Evolutionary conservation across 1,139 yeast species (phyloP), one percentile per base, ranked within the genome.

Genomic region (Taphrina pruni): DNA sequence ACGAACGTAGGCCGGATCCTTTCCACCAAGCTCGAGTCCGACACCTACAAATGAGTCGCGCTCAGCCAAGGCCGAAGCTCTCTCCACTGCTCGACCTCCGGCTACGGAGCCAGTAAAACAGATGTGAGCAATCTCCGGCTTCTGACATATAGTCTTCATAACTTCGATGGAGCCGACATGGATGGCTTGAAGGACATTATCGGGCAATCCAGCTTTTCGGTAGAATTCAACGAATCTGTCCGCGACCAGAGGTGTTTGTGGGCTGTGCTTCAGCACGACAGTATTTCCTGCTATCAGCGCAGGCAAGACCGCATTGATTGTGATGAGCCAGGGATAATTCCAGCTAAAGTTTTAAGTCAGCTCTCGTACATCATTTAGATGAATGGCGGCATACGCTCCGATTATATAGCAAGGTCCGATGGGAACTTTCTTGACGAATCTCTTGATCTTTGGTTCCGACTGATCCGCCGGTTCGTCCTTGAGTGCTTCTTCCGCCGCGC

Each of bases 31-130:
- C 80, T 92, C 98, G 75, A 93, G 83, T 6, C 69, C 69, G 45
- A 60, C 60, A 46, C 61, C 56, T 21, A 66, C 56, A 14, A 66
- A 66, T n/a, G 45, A n/a, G 21, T 60, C 50, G 21, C 61, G 69
- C 12, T 54, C 66, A 0, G 77, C 82, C 85, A 61, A 41, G 90
- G 66, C 88, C 71, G 91, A 89, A 73, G 88, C 86, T 81, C 85
- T 85, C 86, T 88, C 88, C 72, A 90, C 88, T 72, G 83, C 84
- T 76, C 88, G 84, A 75, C 96, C 97, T 70, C 92, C 89, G 38
- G 87, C 87, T 39, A 95, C 90, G 21, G 96, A 89, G 73, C 97
- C 97, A 64, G 96, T 90, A 79, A 90, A 90, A 1, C 96, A 92
- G 75, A 90, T 85, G 78, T 89, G 91, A 73, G 85, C 84, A 73